Evolutionary conservation across 2,329 filamentous ascomycete genomes (phyloP).

Genomic region (Diatrype stigma): DNA sequence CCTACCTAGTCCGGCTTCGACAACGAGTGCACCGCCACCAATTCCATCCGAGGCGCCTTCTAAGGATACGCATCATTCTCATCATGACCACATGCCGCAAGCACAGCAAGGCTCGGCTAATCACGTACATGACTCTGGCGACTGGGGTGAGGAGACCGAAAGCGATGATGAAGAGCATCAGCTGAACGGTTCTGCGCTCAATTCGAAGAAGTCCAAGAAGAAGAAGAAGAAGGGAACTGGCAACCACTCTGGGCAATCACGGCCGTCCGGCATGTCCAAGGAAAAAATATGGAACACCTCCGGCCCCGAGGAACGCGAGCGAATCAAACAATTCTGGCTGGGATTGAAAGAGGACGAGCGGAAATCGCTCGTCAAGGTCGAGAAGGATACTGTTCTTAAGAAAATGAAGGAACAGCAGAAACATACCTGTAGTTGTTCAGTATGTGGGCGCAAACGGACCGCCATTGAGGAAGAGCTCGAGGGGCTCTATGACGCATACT

Average conservation of each 20-base stretch:
- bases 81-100: conserved; percentile 3
- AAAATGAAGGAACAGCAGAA: conserved; percentile 99
- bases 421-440: conserved; percentile 96
- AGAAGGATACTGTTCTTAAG: conserved; percentile 94
- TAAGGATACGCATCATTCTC: conserved; percentile 11
- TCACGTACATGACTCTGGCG: conserved; percentile 38
- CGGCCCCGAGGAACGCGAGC: conserved; percentile 87
- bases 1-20: conserved; percentile 33
- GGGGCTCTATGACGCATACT: conserved; percentile 96
- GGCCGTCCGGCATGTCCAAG: conserved; percentile 51
- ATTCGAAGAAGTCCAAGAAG: conserved; percentile 61
- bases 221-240: conserved; percentile 53
- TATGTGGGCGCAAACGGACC: conserved; percentile 91
- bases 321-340: conserved; percentile 98
- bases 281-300: conserved; percentile 98
- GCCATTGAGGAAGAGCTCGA: conserved; percentile 98
- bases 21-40: conserved; percentile 20
- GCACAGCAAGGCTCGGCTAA: conserved; percentile 9
- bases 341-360: conserved; percentile 90
- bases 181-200: conserved; percentile 33
- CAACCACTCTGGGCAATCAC: conserved; percentile 17
- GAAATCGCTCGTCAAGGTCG: conserved; percentile 92
- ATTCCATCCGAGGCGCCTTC: conserved; percentile 10
- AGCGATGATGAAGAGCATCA: conserved; percentile 51
- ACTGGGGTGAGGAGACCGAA: conserved; percentile 51